Base-by-base conservation (phyloP, 2,329 filamentous ascomycete genomes). In the Ceratocystis cacaofunesta region DNA sequence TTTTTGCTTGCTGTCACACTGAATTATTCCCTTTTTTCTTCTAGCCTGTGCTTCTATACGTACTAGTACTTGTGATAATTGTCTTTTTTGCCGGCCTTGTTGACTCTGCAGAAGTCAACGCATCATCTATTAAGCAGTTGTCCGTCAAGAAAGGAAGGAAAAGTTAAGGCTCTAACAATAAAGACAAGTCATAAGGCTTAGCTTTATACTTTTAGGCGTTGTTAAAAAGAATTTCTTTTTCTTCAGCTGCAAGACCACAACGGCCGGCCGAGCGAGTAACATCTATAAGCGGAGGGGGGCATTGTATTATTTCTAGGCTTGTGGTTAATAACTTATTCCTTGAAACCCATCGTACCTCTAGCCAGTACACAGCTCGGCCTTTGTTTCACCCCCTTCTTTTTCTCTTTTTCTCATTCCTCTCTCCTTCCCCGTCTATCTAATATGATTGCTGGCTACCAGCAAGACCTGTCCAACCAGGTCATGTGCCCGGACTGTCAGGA, bases 401-500 rank as follows among this genome's bases (percentile, higher is more conserved):
- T 12, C 36, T 63, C 50, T n/a, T 30, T 30, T 30, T n/a, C 46
- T 68, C 36, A 55, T 66, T 17, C 30, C 36, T 22, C 28, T 30
- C 62, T 15, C 17, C 36, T 8, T 48, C 58, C 43, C 30, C 43
- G 28, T 43, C 8, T 8, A 25, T 50, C 2, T 46, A 66, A 22
- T 71, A 69, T 61, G 66, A 68, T 69, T 43, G 70, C 72, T 68
- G 73, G 46, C 65, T 95, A 86, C 80, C 84, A 85, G 72, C 87
- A 96, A 74, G 94, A 97, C 70, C 82, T 97, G 67, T 95, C 90
- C 74, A 87, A 90, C 72, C 85, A 87, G 70, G 77, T 97, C 69
- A 86, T 90, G 69, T 99, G 94, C 75, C 88, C 85, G 17, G 92
- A 99, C 73, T 99, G 94, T 80, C 88, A 87, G 72, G 90, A 96